A percentile compares a stretch with the other conserved stretches of the same genome.
phyloP scores from a whole-genome alignment of 2,329 filamentous ascomycete genomes.

The Cercospora sp. region DNA sequence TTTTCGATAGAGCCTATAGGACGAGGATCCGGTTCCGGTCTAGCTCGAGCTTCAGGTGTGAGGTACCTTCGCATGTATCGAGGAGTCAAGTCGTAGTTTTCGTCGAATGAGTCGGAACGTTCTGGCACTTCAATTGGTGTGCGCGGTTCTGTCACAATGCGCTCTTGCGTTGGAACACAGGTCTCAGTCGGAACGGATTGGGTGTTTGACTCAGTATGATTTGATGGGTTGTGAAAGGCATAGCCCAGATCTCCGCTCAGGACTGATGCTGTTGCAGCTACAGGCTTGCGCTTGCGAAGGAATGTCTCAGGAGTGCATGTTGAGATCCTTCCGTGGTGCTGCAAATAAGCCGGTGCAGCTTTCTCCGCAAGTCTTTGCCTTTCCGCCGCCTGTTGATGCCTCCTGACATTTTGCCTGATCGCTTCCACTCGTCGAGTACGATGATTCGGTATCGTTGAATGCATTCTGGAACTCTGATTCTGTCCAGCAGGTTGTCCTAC shows the following conservation, averaged over 20 bases:
- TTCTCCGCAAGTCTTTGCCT: background rate
- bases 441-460: background rate
- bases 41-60: background rate
- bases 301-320: background rate
- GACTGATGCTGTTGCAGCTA: background rate
- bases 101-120: background rate
- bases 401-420: background rate
- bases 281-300: background rate
- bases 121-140: background rate
- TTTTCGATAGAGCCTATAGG: background rate
- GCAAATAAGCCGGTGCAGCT: background rate
- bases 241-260: background rate
- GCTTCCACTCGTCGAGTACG: background rate
- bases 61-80: background rate
- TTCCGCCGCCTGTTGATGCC: background rate
- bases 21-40: background rate
- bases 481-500: background rate
- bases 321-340: slow-evolving; percentile 1
- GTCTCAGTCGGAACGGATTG: background rate
- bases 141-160: background rate
- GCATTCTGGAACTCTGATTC: background rate
- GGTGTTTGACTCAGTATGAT: background rate
- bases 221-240: background rate
- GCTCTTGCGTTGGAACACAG: background rate
- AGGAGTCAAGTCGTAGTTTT: background rate